Evolutionary conservation across 805 yeast genomes (phyloP), one percentile per base, ranked within the genome.

Genomic region (Candida dajiaensis): DNA sequence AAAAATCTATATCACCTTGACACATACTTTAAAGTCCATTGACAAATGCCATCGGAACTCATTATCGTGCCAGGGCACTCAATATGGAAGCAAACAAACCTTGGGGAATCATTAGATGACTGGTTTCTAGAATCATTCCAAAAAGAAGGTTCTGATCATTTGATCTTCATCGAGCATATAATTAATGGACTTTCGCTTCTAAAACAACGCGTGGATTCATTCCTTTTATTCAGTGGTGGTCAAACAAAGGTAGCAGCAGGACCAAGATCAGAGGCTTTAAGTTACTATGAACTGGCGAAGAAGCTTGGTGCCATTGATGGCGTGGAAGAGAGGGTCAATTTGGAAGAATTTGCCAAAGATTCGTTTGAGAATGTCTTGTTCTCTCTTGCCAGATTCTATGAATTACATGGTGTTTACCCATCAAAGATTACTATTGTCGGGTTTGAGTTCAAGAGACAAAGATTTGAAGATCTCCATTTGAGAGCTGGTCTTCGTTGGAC

Each of bases 301-400:
- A 58, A 63, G 13, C 52, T 78, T 42, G 47, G 51, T 45, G 36
- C 46, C 4, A 10, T 50, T 3, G 40, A 38, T 3, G 36, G 21
- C 4, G 16, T n/a, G 31, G 59, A 19, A 19, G 35, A 45, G 5
- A 52, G 59, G 23, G 63, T 83, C 0, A 50, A 69, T 6, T 65
- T 80, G 1, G 96, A 87, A 57, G 90, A 84, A 53, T 83, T 63
- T 59, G 89, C 95, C 0, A 66, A 88, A 36, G 95, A 87, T 62
- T 85, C 94, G 1, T 83, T 83, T 58, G 95, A 87, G 58, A 87
- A 87, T 61, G 75, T 86, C 6, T 49, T 85, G 3, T 85, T 78
- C 61, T 78, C 84, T 52, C 52, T 83, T 2, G 69, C 76, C 31
- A 65, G 79, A 43, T 85, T 72, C 58, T 61, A 73, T 26, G 80